Percentiles rank a stretch among this genome's conserved stretches.
Evolutionary conservation across 371 early-diverging fungal genomes (phyloP).

Genomic region (Mucor circinelloides): DNA sequence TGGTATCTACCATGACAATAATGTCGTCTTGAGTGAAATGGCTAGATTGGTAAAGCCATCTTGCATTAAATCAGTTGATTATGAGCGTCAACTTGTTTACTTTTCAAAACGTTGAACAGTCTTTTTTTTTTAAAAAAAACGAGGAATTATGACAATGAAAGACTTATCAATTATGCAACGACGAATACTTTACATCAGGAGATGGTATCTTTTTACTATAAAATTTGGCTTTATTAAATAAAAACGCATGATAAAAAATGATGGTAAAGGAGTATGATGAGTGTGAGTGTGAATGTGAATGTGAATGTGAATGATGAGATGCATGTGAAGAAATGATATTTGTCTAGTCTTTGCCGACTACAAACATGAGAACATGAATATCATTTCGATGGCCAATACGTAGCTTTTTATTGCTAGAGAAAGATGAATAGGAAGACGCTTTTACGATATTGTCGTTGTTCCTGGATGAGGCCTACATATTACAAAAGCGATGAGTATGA

Average conservation of each 20-base stretch:
- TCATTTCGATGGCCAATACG: neutral
- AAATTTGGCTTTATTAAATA: no score
- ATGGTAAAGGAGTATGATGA: no score
- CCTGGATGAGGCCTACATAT: neutral
- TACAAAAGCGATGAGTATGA: neutral
- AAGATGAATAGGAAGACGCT: neutral
- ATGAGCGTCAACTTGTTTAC: conserved; percentile 9
- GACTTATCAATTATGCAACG: no score
- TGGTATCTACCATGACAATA: conserved; percentile 9
- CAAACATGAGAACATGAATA: conserved; percentile 4
- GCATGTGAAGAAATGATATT: neutral
- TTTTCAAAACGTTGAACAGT: conserved; percentile 4
- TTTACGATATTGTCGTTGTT: neutral
- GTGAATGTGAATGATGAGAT: neutral
- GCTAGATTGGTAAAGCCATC: conserved; percentile 7
- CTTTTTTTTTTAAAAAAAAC: neutral
- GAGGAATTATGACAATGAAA: no score
- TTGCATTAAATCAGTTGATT: conserved; percentile 21
- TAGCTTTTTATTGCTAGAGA: neutral
- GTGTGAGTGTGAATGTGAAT: no score
- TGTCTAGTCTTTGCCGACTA: neutral
- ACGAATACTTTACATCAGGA: no score
- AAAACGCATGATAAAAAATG: no score
- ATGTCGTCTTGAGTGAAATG: conserved; percentile 4
- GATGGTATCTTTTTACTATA: no score